Evolutionary conservation across 768 basidiomycete genomes (phyloP).

Genomic region (Exidia glandulosa): DNA sequence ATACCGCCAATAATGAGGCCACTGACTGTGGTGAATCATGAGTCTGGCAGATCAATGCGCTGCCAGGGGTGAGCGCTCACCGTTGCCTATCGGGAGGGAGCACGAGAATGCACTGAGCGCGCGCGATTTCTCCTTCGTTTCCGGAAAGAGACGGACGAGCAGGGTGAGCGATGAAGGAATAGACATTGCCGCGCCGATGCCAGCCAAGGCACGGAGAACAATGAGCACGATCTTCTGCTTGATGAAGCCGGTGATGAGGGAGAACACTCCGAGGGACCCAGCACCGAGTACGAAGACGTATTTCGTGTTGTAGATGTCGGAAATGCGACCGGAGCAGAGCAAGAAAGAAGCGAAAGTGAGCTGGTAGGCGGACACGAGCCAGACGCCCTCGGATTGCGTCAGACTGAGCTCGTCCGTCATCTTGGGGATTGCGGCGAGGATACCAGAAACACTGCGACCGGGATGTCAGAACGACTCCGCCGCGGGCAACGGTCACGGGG

Average conservation of each 20-base stretch:
- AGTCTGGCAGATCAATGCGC: not conserved
- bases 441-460: not conserved
- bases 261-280: conserved; percentile 29
- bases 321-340: conserved; percentile 16
- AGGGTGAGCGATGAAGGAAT: conserved; percentile 40
- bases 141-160: conserved; percentile 39
- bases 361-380: conserved; percentile 34
- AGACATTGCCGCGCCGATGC: conserved; percentile 32
- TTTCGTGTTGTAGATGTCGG: not conserved
- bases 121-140: conserved; percentile 33
- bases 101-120: conserved; percentile 38
- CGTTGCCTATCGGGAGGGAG: conserved; percentile 35
- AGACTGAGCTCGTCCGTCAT: conserved; percentile 8
- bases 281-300: conserved; percentile 31
- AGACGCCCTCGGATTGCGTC: conserved; percentile 19
- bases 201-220: conserved; percentile 35
- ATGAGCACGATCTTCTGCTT: conserved; percentile 35
- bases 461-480: conserved; percentile 24
- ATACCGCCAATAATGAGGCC: conserved; percentile 34
- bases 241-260: conserved; percentile 35
- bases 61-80: conserved; percentile 11
- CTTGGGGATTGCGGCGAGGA: not conserved
- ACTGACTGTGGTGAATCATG: conserved; percentile 18
- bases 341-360: conserved; percentile 33
- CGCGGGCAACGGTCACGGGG: conserved; percentile 14